Evolutionary conservation across 805 yeast genomes (phyloP).

Genomic region (Spathaspora arborariae): DNA sequence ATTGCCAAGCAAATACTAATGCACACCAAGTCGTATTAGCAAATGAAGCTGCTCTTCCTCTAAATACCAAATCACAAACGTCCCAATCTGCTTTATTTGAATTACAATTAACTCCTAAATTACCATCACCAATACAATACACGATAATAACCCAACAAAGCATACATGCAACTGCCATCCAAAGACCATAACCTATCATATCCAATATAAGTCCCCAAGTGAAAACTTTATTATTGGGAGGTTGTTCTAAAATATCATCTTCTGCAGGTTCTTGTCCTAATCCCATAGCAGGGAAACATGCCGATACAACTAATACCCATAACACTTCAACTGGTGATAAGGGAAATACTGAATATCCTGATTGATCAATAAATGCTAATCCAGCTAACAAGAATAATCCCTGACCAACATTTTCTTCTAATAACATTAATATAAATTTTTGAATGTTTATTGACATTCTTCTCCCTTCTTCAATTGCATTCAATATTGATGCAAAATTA

Average conservation of each 20-base stretch:
- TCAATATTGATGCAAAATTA: conserved; percentile 86
- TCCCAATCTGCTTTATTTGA: conserved; percentile 45
- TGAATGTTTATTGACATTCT: conserved; percentile 33
- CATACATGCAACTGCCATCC: conserved; percentile 71
- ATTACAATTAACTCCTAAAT: conserved; percentile 66
- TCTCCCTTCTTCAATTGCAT: conserved; percentile 53
- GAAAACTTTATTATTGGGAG: conserved; percentile 63
- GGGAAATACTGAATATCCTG: conserved; percentile 74
- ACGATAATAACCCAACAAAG: conserved; percentile 60
- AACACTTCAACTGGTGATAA: conserved; percentile 45
- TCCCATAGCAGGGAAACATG: conserved; percentile 37
- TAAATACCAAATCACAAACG: conserved; percentile 64
- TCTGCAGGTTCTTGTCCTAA: conserved; percentile 55
- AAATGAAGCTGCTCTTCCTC: conserved; percentile 74
- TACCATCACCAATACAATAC: conserved; percentile 64
- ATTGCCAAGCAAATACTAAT: conserved; percentile 79
- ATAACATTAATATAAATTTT: conserved; percentile 29
- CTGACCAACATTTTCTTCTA: conserved; percentile 45
- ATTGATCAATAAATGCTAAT: conserved; percentile 60
- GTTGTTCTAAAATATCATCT: conserved; percentile 58
- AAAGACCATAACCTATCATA: conserved; percentile 67
- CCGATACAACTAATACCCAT: conserved; percentile 33
- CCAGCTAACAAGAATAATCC: conserved; percentile 67
- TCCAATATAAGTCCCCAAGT: conserved; percentile 66
- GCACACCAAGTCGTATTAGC: conserved; percentile 87